Percentiles rank a stretch among this genome's conserved stretches.
phyloP scores from a whole-genome alignment of 192 early-diverging fungal species.

The Oehlia diaphana region DNA sequence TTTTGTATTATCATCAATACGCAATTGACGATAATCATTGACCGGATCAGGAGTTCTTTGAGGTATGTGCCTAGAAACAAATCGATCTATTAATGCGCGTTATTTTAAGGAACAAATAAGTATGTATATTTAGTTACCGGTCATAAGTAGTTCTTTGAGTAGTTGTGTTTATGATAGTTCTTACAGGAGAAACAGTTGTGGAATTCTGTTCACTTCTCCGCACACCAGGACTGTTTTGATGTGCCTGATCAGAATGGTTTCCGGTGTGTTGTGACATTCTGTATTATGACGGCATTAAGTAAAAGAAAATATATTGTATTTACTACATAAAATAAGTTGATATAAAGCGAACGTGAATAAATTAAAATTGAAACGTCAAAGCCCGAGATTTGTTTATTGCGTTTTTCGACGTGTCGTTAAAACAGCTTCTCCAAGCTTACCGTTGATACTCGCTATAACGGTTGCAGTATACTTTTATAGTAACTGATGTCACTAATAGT shows the following conservation, averaged over 20 bases:
- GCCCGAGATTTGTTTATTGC: not conserved
- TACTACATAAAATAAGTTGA: not conserved
- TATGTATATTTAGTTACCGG: not conserved
- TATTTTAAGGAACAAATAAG: not conserved
- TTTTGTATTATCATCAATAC: conserved; percentile 5
- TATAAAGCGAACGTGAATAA: not conserved
- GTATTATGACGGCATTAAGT: not conserved
- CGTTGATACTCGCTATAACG: not conserved
- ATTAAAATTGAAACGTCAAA: not conserved
- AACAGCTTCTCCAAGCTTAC: not conserved
- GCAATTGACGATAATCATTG: not conserved
- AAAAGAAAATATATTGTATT: not conserved
- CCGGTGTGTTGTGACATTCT: not conserved
- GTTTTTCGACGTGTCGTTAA: too few species aligned
- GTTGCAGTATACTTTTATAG: not conserved
- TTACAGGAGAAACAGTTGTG: not conserved
- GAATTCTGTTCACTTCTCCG: not conserved
- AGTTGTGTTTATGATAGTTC: not conserved
- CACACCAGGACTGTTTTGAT: not conserved
- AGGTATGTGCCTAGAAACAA: not conserved
- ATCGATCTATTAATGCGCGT: not conserved
- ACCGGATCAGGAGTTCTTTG: conserved; percentile 10
- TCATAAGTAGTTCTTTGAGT: not conserved
- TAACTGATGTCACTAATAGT: not conserved
- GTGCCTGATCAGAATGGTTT: not conserved